Conservation (phyloP, 345 rosid genomes). For the Lepidium africanum region DNA sequence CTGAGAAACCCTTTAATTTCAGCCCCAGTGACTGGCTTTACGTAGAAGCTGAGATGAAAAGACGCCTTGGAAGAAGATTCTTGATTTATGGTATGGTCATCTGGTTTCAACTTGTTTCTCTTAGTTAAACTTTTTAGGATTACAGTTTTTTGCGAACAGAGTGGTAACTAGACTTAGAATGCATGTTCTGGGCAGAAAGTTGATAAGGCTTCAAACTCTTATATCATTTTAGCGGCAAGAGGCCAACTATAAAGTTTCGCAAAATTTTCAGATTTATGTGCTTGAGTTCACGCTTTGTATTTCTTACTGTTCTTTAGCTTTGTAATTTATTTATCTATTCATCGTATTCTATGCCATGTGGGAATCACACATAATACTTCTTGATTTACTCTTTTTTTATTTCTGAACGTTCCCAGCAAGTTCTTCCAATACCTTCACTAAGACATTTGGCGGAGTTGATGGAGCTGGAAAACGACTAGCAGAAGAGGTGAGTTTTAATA, state of each 20-base stretch:
- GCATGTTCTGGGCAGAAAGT: background rate
- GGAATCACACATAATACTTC: background rate
- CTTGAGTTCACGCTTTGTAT: background rate
- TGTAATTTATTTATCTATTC: background rate
- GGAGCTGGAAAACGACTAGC: conserved; percentile 96
- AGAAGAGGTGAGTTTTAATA: conserved; percentile 60
- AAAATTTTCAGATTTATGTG: background rate
- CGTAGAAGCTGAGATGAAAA: conserved; percentile 87
- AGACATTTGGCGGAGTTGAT: conserved; percentile 80
- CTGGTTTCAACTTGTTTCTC: background rate
- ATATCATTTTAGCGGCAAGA: background rate
- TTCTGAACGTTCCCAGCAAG: conserved; percentile 58
- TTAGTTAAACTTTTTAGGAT: background rate
- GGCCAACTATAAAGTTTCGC: background rate
- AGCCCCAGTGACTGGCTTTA: conserved; percentile 97
- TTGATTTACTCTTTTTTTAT: background rate
- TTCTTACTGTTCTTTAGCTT: background rate
- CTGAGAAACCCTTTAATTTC: conserved; percentile 29
- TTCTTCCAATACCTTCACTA: conserved; percentile 68
- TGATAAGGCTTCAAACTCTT: background rate
- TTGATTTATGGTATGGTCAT: conserved; percentile 60
- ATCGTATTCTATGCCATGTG: background rate
- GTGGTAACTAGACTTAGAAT: background rate
- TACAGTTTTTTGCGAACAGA: background rate
- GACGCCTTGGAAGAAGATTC: conserved; percentile 79